A percentile compares a stretch with the other conserved stretches of the same genome.
Conservation (phyloP, 345 rosid species). For the Bretschneidera sinensis region DNA sequence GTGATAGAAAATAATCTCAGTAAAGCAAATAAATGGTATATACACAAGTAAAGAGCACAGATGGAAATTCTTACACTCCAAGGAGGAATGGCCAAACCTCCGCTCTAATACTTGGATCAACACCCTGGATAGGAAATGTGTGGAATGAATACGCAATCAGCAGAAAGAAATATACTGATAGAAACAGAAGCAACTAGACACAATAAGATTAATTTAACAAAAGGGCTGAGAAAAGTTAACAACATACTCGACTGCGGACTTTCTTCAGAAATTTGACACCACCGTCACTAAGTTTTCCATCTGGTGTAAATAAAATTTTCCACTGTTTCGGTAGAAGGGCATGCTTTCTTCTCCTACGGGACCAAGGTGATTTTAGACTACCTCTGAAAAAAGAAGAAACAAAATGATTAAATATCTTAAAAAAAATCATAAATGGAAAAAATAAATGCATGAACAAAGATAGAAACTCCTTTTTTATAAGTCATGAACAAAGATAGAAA, state of each 20-base stretch:
- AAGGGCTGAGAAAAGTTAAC: slow-evolving; percentile 4
- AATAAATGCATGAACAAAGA: neutral
- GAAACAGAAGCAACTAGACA: slow-evolving; percentile 1
- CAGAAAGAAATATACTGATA: slow-evolving; percentile 8
- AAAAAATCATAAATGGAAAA: neutral
- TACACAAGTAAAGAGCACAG: slow-evolving; percentile 2
- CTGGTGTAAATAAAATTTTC: slow-evolving; percentile 61
- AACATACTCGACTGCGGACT: slow-evolving; percentile 90
- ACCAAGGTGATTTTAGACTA: slow-evolving; percentile 85
- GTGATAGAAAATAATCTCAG: slow-evolving; percentile 1
- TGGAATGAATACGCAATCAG: slow-evolving; percentile 9
- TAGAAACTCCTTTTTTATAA: no score
- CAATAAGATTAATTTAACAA: slow-evolving; percentile 6
- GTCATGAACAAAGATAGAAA: no score
- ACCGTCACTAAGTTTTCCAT: slow-evolving; percentile 74
- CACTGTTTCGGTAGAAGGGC: slow-evolving; percentile 75
- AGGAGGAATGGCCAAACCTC: slow-evolving; percentile 98
- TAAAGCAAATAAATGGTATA: neutral
- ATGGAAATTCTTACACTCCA: slow-evolving; percentile 69
- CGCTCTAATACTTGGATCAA: slow-evolving; percentile 83
- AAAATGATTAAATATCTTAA: slow-evolving; percentile 4
- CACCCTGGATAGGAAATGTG: slow-evolving; percentile 49
- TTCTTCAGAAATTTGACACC: slow-evolving; percentile 83
- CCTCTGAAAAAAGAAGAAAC: slow-evolving; percentile 44
- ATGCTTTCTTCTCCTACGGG: slow-evolving; percentile 78